Evolutionary conservation across 495 filamentous ascomycete species (phyloP), one percentile per base, ranked within the genome.

Genomic region (Neurospora sp.): DNA sequence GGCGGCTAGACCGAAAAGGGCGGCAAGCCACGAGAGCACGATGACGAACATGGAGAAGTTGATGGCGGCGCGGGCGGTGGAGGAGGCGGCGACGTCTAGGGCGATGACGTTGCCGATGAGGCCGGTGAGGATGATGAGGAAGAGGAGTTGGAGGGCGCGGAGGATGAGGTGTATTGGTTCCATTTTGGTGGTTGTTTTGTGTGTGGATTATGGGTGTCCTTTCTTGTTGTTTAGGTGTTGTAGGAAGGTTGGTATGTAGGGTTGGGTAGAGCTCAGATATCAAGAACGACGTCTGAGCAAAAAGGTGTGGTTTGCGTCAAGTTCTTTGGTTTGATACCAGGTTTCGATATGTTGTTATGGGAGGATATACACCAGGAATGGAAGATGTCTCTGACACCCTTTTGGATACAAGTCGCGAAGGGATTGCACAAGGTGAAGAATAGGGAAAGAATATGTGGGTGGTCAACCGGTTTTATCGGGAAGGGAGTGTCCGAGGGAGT

Each of bases 11-110:
- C 80, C 83, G 72, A 80, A 82, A 35, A 86, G 70, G 7, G 80
- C 73, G 40, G 79, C 77, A 1, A 86, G 70, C 84, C 84, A 86
- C 2, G 83, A 78, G 44, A 84, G n/a, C 0, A 81, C 83, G 48
- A 82, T 78, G 39, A 84, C 84, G 76, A 86, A 86, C 81, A 86
- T 85, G 77, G 81, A 74, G 79, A 85, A 86, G 79, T 86, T 85
- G 78, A 86, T 78, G 75, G 84, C 82, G 20, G 83, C 78, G 31
- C 78, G 79, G 40, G 82, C 81, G 9, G 76, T 72, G 39, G 70
- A 71, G 37, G 83, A 77, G 70, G 81, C 84, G 76, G 69, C 71
- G 39, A 80, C 71, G 76, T 85, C 84, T 76, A 66, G 81, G 14
- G 84, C 82, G 74, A 85, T 84, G 75, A 86, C 81, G 75, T 86